Base-by-base conservation (phyloP, 2,329 filamentous ascomycete species). In the Pestalotiopsis sp. region DNA sequence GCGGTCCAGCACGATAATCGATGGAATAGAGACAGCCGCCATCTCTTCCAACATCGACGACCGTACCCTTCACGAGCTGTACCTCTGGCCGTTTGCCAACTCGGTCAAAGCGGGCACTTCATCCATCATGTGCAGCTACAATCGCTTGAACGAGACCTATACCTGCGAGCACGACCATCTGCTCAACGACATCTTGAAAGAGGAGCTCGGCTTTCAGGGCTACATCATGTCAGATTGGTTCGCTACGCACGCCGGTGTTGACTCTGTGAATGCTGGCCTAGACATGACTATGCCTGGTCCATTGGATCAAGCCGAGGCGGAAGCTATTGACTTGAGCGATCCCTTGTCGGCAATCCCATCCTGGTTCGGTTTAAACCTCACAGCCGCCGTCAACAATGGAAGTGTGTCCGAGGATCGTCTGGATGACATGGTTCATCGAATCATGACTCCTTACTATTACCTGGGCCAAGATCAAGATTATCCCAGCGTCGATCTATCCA, bases 401-500 rank as follows among this genome's bases (percentile, higher is more conserved):
- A 84, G 77, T 4, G 73, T 87, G 4, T 75, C 82, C 3, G 70
- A 81, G 49, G 74, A 77, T 1, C 79, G 84, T 9, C 69, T 87
- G 0, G 80, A 83, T 65, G 83, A 88, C 66, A 88, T 87, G 85
- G 93, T 90, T 7, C 91, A 93, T 80, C 90, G 96, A 74, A 97
- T 92, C 76, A 91, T 92, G 89, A 85, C 90, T 3, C 84, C 89
- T 52, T 89, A 87, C 76, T 92, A 90, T 83, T 91, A 91, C 80
- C 87, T 91, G 39, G 89, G 89, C 65, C 83, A 85, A 72, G 85
- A 83, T 0, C 73, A 89, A 2, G 75, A 80, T 6, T 79, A 84
- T 62, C 79, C 81, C 0, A 82, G 84, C 1, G 89, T 93, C 79
- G 98, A 94, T 85, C 64, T 49, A 12, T 12, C 41, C 2, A 49